phyloP scores from a whole-genome alignment of 2,329 filamentous ascomycete species.

The Sporothrix pallida region DNA sequence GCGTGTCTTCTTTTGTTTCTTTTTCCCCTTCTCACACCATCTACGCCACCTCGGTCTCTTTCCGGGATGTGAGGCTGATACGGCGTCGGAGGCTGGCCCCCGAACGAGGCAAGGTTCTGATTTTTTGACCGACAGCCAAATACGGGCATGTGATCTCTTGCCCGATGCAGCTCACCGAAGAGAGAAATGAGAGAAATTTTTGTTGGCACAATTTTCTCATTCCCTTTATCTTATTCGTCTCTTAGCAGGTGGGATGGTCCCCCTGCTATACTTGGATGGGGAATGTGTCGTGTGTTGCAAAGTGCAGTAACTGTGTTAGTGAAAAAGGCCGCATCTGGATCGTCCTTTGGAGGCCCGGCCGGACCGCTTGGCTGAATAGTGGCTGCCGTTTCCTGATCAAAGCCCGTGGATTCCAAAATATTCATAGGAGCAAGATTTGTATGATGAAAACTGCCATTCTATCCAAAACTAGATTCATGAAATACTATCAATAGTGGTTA shows the following conservation, averaged over 20 bases:
- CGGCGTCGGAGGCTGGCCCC: background rate
- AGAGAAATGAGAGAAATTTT: background rate
- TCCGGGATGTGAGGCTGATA: background rate
- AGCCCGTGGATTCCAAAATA: background rate
- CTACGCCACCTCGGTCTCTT: background rate
- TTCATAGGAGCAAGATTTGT: too few relatives aligned
- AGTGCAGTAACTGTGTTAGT: background rate
- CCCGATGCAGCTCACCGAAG: constrained; percentile 36
- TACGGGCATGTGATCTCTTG: constrained; percentile 36
- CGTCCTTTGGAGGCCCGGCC: background rate
- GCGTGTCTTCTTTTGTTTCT: background rate
- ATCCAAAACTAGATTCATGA: too few relatives aligned
- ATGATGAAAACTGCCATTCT: background rate
- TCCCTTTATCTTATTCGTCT: background rate
- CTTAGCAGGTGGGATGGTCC: background rate
- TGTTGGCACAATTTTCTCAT: background rate
- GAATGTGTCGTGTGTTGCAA: constrained; percentile 15
- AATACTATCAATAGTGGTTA: too few relatives aligned
- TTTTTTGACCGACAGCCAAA: constrained; percentile 34
- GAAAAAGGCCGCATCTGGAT: background rate
- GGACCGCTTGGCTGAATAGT: background rate
- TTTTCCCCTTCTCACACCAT: background rate
- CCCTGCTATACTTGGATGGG: background rate
- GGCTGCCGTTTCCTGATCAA: too few relatives aligned
- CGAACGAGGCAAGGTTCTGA: background rate